Evolutionary conservation across 2,329 filamentous ascomycete species (phyloP).

Genomic region (Cladophialophora chaetospira): DNA sequence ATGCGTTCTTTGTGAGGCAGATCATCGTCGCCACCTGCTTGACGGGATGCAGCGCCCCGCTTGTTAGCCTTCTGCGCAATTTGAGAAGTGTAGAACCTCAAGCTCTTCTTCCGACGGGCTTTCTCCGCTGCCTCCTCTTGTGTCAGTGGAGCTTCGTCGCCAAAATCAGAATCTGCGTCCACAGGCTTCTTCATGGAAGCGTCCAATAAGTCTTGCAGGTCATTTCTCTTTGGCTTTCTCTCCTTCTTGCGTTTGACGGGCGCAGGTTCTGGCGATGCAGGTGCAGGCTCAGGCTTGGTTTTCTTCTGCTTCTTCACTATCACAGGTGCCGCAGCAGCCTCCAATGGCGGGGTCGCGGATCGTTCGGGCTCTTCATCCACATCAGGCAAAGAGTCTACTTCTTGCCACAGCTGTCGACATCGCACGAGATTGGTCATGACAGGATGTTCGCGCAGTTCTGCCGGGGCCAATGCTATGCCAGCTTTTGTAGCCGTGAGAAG

Average conservation of each 20-base stretch:
- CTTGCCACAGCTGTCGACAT: slow-evolving; percentile 78
- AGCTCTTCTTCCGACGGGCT: slow-evolving; percentile 81
- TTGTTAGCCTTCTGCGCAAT: slow-evolving; percentile 93
- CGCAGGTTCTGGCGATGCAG: background rate
- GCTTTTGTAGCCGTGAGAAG: slow-evolving; percentile 76
- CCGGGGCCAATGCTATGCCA: slow-evolving; percentile 67
- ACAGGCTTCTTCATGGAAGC: slow-evolving; percentile 39
- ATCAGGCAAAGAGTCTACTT: slow-evolving; percentile 67
- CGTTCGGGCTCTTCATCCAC: slow-evolving; percentile 30
- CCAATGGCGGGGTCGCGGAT: slow-evolving; percentile 31
- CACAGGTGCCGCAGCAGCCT: slow-evolving; percentile 42
- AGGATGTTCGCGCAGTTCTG: slow-evolving; percentile 83
- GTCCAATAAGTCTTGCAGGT: slow-evolving; percentile 47
- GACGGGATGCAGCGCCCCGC: slow-evolving; percentile 63
- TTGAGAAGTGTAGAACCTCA: slow-evolving; percentile 97
- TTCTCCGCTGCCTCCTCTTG: slow-evolving; percentile 82
- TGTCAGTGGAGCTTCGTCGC: slow-evolving; percentile 81
- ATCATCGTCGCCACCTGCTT: slow-evolving; percentile 63
- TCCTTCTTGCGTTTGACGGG: slow-evolving; percentile 59
- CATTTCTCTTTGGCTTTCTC: slow-evolving; percentile 55
- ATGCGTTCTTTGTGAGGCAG: slow-evolving; percentile 83
- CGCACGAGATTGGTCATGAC: slow-evolving; percentile 84
- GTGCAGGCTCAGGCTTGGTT: slow-evolving; percentile 48
- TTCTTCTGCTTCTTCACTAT: slow-evolving; percentile 47
- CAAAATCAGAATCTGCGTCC: slow-evolving; percentile 82